Percentiles rank a stretch among this genome's conserved stretches.
phyloP scores from a whole-genome alignment of 768 basidiomycete species.

The Nidularia pulvinata region DNA sequence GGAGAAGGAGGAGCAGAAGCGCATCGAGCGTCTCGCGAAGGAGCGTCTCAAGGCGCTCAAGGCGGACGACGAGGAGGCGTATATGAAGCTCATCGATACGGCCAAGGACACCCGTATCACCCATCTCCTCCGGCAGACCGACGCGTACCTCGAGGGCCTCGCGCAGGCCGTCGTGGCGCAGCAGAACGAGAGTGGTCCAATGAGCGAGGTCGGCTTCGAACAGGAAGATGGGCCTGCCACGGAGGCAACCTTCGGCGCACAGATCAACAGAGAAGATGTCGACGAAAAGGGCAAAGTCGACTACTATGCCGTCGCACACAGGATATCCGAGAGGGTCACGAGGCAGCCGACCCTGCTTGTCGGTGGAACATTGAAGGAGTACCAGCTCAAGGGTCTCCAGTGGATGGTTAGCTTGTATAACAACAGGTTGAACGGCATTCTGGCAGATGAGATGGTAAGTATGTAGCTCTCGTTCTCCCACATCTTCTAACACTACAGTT shows the following conservation, averaged over 20 bases:
- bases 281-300: constrained; percentile 77
- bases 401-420: constrained; percentile 99
- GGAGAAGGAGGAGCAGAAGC: constrained; percentile 98
- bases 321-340: constrained; percentile 83
- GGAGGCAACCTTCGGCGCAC: constrained; percentile 91
- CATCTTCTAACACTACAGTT: constrained; percentile 6
- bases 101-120: constrained; percentile 99
- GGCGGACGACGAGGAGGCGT: constrained; percentile 99
- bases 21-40: constrained; percentile 94
- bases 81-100: constrained; percentile 98
- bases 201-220: constrained; percentile 46
- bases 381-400: constrained; percentile 93
- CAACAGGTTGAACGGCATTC: constrained; percentile 92
- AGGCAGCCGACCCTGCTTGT: constrained; percentile 73
- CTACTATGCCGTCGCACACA: constrained; percentile 96
- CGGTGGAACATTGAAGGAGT: constrained; percentile 92
- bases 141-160: constrained; percentile 91
- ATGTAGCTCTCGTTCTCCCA: constrained; percentile 1
- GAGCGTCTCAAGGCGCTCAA: constrained; percentile 98
- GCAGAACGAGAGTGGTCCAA: constrained; percentile 68
- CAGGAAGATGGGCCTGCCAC: constrained; percentile 73
- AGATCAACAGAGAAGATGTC: constrained; percentile 61
- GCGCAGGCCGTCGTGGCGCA: constrained; percentile 93
- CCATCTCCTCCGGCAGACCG: constrained; percentile 92
- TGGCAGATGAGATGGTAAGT: constrained; percentile 91